Evolutionary conservation across 1,284 basidiomycete species (phyloP), one percentile per base, ranked within the genome.

Genomic region (Kwoniella shivajii): DNA sequence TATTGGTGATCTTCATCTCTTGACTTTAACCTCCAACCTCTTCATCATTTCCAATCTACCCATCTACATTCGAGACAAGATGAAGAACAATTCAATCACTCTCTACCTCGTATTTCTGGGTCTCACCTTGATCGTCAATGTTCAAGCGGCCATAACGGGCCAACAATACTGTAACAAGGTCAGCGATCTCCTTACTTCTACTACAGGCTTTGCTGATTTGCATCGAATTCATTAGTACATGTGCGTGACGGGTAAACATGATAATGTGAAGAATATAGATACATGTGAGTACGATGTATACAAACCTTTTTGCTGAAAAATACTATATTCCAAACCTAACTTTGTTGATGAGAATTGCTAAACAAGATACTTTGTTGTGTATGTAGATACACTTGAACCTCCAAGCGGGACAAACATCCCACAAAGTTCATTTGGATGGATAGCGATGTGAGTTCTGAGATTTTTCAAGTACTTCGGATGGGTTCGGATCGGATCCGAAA

Each of bases 401-500:
- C 61, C 66, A 1, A 39, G 29, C 11, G 60, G 54, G 3, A 59
- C 46, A n/a, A 45, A 18, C 6, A 54, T 64, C 9, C 33, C 69
- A 81, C 18, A 73, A 76, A 41, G 79, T 77, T 48, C 78, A 71
- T 75, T 81, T 29, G 84, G 83, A n/a, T 85, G 83, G 82, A 84
- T 85, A 80, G 83, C 78, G 36, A 81, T 85, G 83, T 66, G 37
- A 63, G 67, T 60, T 14, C 11, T 38, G 38, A 18, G 20, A 30
- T 31, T 22, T 22, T 42, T 26, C 53, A 39, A 36, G 37, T 51
- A 6, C 31, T 20, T 30, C 53, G 24, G 27, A n/a, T n/a, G n/a
- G n/a, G n/a, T n/a, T n/a, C n/a, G n/a, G n/a, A n/a, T n/a, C n/a
- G n/a, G n/a, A n/a, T n/a, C n/a, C n/a, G n/a, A n/a, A n/a, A n/a